Percentiles rank a stretch among this genome's conserved stretches.
These are phyloP conservation scores for Wickerhamomyces sp. DNA, from an alignment of 1,139 yeast species.

Conservation along the genomic window DNA sequence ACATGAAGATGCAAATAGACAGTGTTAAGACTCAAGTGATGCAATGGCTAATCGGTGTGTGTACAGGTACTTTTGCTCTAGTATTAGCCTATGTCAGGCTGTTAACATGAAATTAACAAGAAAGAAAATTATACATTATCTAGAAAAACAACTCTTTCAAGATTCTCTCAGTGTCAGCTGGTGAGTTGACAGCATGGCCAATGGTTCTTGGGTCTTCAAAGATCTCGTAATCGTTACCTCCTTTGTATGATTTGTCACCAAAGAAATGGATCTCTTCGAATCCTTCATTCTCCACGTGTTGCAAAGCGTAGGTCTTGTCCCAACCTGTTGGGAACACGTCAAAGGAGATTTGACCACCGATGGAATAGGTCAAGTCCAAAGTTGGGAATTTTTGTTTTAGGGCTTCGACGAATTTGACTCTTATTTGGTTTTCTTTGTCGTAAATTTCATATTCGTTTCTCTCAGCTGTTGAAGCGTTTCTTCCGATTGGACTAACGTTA, in stretches of 20 bases:
- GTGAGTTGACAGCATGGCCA: constrained; percentile 89
- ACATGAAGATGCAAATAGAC: constrained; percentile 92
- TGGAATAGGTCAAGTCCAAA: constrained; percentile 85
- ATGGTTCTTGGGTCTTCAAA: constrained; percentile 86
- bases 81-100: constrained; percentile 87
- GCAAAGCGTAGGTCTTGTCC: constrained; percentile 98
- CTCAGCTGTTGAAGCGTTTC: constrained; percentile 93
- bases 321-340: constrained; percentile 99
- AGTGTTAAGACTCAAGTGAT: constrained; percentile 92
- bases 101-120: constrained; percentile 38
- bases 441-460: constrained; percentile 86
- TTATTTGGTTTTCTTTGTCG: constrained; percentile 75
- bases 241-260: constrained; percentile 96
- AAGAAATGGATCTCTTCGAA: constrained; percentile 92
- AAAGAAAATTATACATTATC: not conserved
- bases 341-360: constrained; percentile 98
- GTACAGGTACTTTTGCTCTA: constrained; percentile 95
- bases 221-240: constrained; percentile 98
- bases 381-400: constrained; percentile 80
- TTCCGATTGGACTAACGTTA: constrained; percentile 95
- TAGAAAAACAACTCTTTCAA: constrained; percentile 70
- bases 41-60: constrained; percentile 98
- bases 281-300: constrained; percentile 81
- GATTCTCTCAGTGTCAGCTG: constrained; percentile 82
- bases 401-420: constrained; percentile 80